A percentile compares a stretch with the other conserved stretches of the same genome.
phyloP scores from a whole-genome alignment of 768 basidiomycete genomes.

The Stropharia rugosoannulata region DNA sequence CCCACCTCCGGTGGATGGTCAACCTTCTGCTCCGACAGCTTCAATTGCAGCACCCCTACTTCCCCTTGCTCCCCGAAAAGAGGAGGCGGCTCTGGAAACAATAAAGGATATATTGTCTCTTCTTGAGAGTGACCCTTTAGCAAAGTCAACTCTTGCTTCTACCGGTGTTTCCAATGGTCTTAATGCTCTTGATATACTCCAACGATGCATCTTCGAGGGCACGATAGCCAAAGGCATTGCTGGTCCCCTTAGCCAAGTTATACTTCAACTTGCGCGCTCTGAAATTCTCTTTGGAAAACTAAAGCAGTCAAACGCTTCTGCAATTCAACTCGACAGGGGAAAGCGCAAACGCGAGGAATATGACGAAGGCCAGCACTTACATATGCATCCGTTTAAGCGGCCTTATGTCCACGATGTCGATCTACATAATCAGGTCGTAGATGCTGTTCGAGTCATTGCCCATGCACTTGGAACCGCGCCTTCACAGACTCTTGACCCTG shows the following conservation, averaged over 20 bases:
- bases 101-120: constrained; percentile 63
- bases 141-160: constrained; percentile 51
- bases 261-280: constrained; percentile 68
- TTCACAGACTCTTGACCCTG: constrained; percentile 48
- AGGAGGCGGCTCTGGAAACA: constrained; percentile 61
- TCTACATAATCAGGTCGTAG: constrained; percentile 55
- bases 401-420: constrained; percentile 42
- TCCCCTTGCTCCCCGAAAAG: constrained; percentile 32
- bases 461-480: constrained; percentile 44
- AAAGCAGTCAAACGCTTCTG: constrained; percentile 61
- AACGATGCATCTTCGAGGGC: constrained; percentile 44
- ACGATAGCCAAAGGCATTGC: constrained; percentile 53
- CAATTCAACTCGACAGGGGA: constrained; percentile 64
- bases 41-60: neutral
- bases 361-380: constrained; percentile 34
- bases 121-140: constrained; percentile 54
- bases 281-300: constrained; percentile 64
- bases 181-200: constrained; percentile 58
- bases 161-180: constrained; percentile 50
- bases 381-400: constrained; percentile 39
- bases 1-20: constrained; percentile 1
- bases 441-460: constrained; percentile 59
- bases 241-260: constrained; percentile 53
- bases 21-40: constrained; percentile 1
- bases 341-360: constrained; percentile 71